A percentile compares a stretch with the other conserved stretches of the same genome.
These are phyloP conservation scores for Cryptosporidium baileyi DNA, from an alignment of 169 alveolate species.

Conservation along the genomic window DNA sequence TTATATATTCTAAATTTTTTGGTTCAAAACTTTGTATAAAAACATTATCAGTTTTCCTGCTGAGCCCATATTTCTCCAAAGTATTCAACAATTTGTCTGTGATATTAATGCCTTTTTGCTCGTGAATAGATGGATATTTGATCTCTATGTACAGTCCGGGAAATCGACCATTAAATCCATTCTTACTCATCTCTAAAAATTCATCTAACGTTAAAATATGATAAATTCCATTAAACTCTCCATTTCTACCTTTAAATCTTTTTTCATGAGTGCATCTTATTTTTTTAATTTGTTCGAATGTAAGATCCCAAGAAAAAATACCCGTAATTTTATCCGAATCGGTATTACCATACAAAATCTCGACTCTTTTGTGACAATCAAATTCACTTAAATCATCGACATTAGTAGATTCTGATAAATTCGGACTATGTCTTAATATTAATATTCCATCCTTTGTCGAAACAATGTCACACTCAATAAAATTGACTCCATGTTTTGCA, in stretches of 20 bases:
- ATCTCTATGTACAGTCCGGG: constrained; percentile 56
- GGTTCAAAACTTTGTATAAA: constrained; percentile 66
- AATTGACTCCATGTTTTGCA: constrained; percentile 75
- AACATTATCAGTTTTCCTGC: not conserved
- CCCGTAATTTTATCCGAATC: constrained; percentile 66
- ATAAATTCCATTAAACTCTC: constrained; percentile 63
- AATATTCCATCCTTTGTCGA: constrained; percentile 76
- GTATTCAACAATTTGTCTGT: constrained; percentile 37
- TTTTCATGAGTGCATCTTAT: constrained; percentile 71
- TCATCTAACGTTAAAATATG: constrained; percentile 75
- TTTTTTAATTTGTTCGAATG: constrained; percentile 72
- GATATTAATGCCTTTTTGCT: constrained; percentile 9
- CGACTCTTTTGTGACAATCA: constrained; percentile 35
- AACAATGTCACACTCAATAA: constrained; percentile 78
- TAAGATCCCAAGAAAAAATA: constrained; percentile 76
- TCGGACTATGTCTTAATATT: constrained; percentile 77
- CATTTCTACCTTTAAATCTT: constrained; percentile 72
- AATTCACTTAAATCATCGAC: constrained; percentile 70
- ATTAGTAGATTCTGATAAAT: constrained; percentile 77
- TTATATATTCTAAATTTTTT: constrained; percentile 21
- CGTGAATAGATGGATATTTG: constrained; percentile 26
- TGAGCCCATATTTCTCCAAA: constrained; percentile 28
- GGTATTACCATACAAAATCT: constrained; percentile 8
- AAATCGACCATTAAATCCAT: constrained; percentile 1
- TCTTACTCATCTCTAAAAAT: constrained; percentile 61